Evolutionary conservation across 352 stramenopile species (phyloP), one percentile per base, ranked within the genome.

Genomic region (Pelagophyceae sp.): DNA sequence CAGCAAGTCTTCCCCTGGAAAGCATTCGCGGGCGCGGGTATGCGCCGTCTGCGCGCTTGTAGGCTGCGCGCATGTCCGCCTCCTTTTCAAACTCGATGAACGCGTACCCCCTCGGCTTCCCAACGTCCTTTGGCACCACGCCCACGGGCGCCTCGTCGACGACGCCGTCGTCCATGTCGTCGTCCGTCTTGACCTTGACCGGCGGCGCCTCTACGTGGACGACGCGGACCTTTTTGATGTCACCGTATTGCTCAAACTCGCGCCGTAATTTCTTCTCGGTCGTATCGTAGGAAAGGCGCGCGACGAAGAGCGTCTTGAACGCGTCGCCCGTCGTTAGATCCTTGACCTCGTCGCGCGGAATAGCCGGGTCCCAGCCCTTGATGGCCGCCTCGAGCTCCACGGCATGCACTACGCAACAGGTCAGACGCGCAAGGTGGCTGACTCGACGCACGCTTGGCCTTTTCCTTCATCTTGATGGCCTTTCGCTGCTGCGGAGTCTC

Each of bases 1-100:
- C n/a, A n/a, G n/a, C n/a, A n/a, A n/a, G n/a, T n/a, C n/a, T n/a
- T n/a, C n/a, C n/a, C n/a, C n/a, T n/a, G n/a, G n/a, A n/a, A n/a
- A n/a, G n/a, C n/a, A n/a, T n/a, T n/a, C n/a, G n/a, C n/a, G n/a
- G n/a, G n/a, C n/a, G n/a, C n/a, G n/a, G n/a, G n/a, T n/a, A n/a
- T n/a, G n/a, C n/a, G n/a, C 91, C 94, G 85, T 98, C 92, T 0
- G 92, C 90, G 61, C 88, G 86, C 77, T 96, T 94, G 88, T 96
- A 98, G 0, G 96, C 96, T 0, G 87, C 80, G 80, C 97, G 98
- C 87, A 99, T 91, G 80, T 98, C 96, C 71, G 91, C 89, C 83
- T 98, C 94, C 79, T 96, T 91, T 78, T 98, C 93, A 83, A 97
- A 99, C 85, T 99, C 96, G n/a, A 99, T 89, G 83, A 99, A 99